A percentile compares a stretch with the other conserved stretches of the same genome.
phyloP scores from a whole-genome alignment of 163 green algal genomes.

The Chlamydomonas reinhardtii region DNA sequence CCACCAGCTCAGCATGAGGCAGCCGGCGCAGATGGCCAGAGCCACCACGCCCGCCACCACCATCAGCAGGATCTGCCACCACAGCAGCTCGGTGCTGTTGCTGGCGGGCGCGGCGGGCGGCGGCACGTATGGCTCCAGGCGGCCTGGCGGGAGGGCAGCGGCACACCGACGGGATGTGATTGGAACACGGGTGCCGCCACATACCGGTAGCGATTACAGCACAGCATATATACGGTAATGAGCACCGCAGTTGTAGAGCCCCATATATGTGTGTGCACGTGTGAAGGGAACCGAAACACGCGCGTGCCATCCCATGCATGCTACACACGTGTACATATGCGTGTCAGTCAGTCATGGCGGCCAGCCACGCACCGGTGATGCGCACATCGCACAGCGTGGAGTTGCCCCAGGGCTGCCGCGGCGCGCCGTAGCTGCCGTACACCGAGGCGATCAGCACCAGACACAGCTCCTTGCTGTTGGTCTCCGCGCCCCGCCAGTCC shows the following conservation, averaged over 20 bases:
- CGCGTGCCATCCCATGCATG: too few species aligned
- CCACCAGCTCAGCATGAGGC: not conserved
- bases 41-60: constrained; percentile 1
- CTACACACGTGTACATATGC: too few species aligned
- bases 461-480: constrained; percentile 1
- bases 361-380: not conserved
- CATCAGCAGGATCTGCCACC: constrained; percentile 41
- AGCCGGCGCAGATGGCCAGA: not conserved
- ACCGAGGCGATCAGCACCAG: not conserved
- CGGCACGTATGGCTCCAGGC: not conserved
- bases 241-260: too few species aligned
- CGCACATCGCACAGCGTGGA: not conserved
- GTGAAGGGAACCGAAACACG: too few species aligned
- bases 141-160: not conserved
- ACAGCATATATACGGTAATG: too few species aligned
- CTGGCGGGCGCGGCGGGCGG: not conserved
- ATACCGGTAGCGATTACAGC: too few species aligned
- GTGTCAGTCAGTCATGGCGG: too few species aligned
- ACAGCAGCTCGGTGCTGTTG: not conserved
- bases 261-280: too few species aligned
- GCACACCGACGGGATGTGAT: too few species aligned
- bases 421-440: not conserved
- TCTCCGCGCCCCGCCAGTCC: not conserved
- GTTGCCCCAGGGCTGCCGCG: not conserved
- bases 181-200: too few species aligned